Evolutionary conservation across 306 rosid species (phyloP).

Genomic region (Prunus campanulata): DNA sequence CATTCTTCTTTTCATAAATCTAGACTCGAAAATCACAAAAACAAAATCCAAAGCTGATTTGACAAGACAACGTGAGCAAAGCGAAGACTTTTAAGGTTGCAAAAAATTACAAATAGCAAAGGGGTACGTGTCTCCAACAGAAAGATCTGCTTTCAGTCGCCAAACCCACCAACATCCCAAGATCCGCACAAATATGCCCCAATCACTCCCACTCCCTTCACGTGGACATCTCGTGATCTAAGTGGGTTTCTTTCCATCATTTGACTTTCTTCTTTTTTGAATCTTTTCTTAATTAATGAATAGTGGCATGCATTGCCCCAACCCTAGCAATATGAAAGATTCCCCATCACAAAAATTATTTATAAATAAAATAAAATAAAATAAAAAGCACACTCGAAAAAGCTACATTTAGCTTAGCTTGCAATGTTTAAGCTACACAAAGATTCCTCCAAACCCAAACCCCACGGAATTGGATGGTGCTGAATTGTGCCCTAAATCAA

Average conservation of each 20-base stretch:
- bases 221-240: conserved; percentile 82
- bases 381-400: conserved; percentile 9
- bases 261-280: conserved; percentile 19
- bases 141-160: conserved; percentile 28
- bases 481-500: conserved; percentile 43
- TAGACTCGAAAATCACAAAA: background rate
- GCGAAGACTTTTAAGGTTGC: background rate
- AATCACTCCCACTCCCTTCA: conserved; percentile 53
- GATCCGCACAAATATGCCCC: conserved; percentile 16
- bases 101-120: background rate
- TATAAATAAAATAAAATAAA: background rate
- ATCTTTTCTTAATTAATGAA: conserved; percentile 6
- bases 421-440: conserved; percentile 17
- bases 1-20: background rate
- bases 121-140: conserved; percentile 3
- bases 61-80: background rate
- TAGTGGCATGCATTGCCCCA: background rate
- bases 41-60: background rate
- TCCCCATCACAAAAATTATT: conserved; percentile 22
- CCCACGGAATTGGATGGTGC: conserved; percentile 26
- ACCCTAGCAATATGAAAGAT: background rate
- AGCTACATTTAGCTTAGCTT: conserved; percentile 3
- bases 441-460: conserved; percentile 45
- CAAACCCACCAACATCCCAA: conserved; percentile 30
- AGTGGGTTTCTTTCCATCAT: conserved; percentile 25